phyloP scores from a whole-genome alignment of 306 rosid genomes.

The Dalbergia cultrata region DNA sequence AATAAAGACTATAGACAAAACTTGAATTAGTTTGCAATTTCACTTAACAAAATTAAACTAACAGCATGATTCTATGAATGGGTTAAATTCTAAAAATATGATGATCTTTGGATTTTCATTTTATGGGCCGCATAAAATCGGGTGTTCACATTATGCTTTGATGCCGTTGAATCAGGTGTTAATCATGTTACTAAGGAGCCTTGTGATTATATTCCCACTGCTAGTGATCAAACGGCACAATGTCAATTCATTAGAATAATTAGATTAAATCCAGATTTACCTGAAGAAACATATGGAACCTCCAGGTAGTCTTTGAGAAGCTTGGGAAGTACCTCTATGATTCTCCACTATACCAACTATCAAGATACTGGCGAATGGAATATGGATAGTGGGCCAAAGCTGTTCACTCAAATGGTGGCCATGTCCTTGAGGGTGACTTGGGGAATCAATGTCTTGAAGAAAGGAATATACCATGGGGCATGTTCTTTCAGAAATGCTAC shows the following conservation, averaged over 20 bases:
- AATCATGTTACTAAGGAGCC: conserved; percentile 30
- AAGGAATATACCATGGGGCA: conserved; percentile 97
- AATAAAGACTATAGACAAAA: too few relatives aligned
- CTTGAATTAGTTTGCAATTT: too few relatives aligned
- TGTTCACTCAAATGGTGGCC: conserved; percentile 72
- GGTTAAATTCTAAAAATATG: too few relatives aligned
- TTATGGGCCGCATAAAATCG: too few relatives aligned
- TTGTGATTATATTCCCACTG: conserved; percentile 41
- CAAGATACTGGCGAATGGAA: too few relatives aligned
- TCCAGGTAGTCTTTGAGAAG: conserved; percentile 7
- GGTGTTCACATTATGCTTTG: too few relatives aligned
- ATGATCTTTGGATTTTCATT: too few relatives aligned
- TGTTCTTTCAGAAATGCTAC: conserved; percentile 77
- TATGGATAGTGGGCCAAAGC: conserved; percentile 59
- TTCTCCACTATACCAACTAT: conserved; percentile 51
- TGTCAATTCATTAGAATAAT: conserved; percentile 32
- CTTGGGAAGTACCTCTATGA: too few relatives aligned
- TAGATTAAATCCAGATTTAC: conserved; percentile 48
- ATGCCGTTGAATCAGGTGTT: conserved; percentile 50
- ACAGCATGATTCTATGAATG: too few relatives aligned
- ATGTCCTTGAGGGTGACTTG: conserved; percentile 83
- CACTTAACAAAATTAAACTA: too few relatives aligned
- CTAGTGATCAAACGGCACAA: conserved; percentile 35
- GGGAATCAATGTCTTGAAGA: conserved; percentile 69
- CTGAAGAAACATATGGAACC: conserved; percentile 42